phyloP scores from a whole-genome alignment of 805 yeast species.

The Pichia sporocuriosa region DNA sequence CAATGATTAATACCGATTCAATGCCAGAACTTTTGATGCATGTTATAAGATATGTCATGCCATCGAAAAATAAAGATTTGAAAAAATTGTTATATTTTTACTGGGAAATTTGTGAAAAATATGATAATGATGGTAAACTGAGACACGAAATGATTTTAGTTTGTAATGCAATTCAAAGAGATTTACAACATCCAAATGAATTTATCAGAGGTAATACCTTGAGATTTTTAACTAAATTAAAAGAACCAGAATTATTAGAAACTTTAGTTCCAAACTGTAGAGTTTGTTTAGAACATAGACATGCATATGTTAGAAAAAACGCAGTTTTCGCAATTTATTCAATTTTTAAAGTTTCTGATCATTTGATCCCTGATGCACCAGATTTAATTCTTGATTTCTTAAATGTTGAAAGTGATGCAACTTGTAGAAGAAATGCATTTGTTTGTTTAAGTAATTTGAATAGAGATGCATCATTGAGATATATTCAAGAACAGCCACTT shows the following conservation, averaged over 20 bases:
- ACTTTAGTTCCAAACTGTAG: constrained; percentile 92
- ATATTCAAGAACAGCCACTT: constrained; percentile 65
- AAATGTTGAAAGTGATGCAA: constrained; percentile 79
- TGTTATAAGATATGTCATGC: constrained; percentile 95
- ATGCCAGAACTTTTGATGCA: constrained; percentile 94
- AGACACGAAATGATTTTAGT: constrained; percentile 98
- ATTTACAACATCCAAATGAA: constrained; percentile 96
- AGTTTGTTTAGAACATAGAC: constrained; percentile 89
- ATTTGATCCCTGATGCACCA: constrained; percentile 92
- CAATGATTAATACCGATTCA: constrained; percentile 88
- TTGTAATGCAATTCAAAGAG: constrained; percentile 96
- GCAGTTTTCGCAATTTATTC: constrained; percentile 89
- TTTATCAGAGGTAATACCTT: constrained; percentile 92
- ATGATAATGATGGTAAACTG: constrained; percentile 81
- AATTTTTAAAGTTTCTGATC: constrained; percentile 75
- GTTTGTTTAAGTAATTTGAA: constrained; percentile 76
- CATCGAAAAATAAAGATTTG: constrained; percentile 82
- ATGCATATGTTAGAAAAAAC: constrained; percentile 95
- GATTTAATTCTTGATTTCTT: constrained; percentile 70
- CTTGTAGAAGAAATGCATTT: constrained; percentile 94
- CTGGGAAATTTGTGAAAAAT: constrained; percentile 97
- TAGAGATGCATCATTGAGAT: constrained; percentile 78
- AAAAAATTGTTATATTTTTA: constrained; percentile 89
- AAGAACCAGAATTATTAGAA: constrained; percentile 89
- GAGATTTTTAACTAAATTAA: constrained; percentile 82